Percentiles rank a stretch among this genome's conserved stretches.
These are phyloP conservation scores for Ogataea pini DNA, from an alignment of 805 yeast genomes.

Conservation along the genomic window DNA sequence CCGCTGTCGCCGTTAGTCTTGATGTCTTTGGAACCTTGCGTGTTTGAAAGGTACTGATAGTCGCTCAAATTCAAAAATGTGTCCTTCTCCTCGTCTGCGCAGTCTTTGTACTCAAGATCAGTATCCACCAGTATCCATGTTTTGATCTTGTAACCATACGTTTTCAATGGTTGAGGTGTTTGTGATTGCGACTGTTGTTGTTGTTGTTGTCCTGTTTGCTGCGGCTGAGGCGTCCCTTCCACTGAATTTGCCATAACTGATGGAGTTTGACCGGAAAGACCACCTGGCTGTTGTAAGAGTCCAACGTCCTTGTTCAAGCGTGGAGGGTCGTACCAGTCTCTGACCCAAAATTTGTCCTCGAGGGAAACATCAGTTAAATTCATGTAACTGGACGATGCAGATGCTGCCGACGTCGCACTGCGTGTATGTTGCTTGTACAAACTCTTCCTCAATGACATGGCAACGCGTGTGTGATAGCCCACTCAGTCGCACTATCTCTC, in stretches of 20 bases:
- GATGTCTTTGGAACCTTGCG: constrained; percentile 12
- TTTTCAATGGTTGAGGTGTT: constrained; percentile 30
- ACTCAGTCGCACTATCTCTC: too few relatives aligned
- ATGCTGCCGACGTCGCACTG: constrained; percentile 28
- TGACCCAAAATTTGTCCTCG: constrained; percentile 33
- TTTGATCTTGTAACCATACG: constrained; percentile 35
- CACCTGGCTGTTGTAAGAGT: constrained; percentile 10
- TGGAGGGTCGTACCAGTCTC: constrained; percentile 38
- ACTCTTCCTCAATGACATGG: constrained; percentile 37
- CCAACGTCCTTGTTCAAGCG: constrained; percentile 19
- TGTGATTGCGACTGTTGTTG: constrained; percentile 23
- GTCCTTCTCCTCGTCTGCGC: constrained; percentile 36
- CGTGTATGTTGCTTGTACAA: constrained; percentile 36
- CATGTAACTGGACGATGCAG: constrained; percentile 22
- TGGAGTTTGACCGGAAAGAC: constrained; percentile 16
- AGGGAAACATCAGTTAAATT: constrained; percentile 18
- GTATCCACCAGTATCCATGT: constrained; percentile 34
- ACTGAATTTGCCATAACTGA: constrained; percentile 26
- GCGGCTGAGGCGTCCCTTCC: constrained; percentile 30
- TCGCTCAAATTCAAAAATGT: constrained; percentile 39
- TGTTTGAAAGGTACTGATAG: constrained; percentile 31
- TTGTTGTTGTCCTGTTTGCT: constrained; percentile 14
- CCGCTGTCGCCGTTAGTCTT: constrained; percentile 23
- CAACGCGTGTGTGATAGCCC: neutral
- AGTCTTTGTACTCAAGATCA: constrained; percentile 19